Percentiles rank a stretch among this genome's conserved stretches.
phyloP scores from a whole-genome alignment of 805 yeast genomes.

The Candida arabinofermentans region DNA sequence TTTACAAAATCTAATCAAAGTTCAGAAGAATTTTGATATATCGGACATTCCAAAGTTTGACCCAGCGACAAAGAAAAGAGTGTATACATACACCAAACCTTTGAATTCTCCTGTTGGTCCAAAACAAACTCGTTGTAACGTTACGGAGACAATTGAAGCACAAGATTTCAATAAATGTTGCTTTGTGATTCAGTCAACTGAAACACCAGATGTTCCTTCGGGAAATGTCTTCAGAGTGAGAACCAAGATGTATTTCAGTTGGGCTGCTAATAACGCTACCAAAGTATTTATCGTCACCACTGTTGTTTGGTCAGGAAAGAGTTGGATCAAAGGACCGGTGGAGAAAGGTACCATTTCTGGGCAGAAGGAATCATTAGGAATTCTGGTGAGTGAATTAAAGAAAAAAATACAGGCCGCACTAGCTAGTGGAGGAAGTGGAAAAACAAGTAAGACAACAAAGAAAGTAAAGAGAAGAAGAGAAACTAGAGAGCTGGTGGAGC shows the following conservation, averaged over 20 bases:
- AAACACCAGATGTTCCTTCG: slow-evolving; percentile 81
- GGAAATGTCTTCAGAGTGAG: slow-evolving; percentile 63
- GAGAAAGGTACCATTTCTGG: slow-evolving; percentile 74
- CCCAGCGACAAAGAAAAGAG: slow-evolving; percentile 35
- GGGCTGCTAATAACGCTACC: slow-evolving; percentile 60
- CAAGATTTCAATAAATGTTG: slow-evolving; percentile 45
- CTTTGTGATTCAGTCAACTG: slow-evolving; percentile 52
- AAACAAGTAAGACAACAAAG: slow-evolving; percentile 7
- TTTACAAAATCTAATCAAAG: slow-evolving; percentile 41
- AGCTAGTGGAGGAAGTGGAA: slow-evolving; percentile 7
- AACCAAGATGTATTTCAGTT: slow-evolving; percentile 53
- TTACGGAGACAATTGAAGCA: slow-evolving; percentile 55
- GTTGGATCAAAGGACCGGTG: slow-evolving; percentile 75
- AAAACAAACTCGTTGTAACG: slow-evolving; percentile 64
- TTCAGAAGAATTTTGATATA: slow-evolving; percentile 63
- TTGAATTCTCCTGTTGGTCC: slow-evolving; percentile 67
- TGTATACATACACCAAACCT: slow-evolving; percentile 60
- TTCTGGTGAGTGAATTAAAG: slow-evolving; percentile 44
- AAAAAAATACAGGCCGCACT: slow-evolving; percentile 25
- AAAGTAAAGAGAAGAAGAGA: slow-evolving; percentile 6
- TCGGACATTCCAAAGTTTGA: slow-evolving; percentile 42
- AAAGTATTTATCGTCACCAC: slow-evolving; percentile 47
- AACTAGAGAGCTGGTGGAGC: slow-evolving; percentile 2
- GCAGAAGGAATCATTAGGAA: slow-evolving; percentile 55
- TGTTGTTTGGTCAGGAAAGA: slow-evolving; percentile 69